Evolutionary conservation across 345 rosid species (phyloP).

Genomic region (Populus simonii): DNA sequence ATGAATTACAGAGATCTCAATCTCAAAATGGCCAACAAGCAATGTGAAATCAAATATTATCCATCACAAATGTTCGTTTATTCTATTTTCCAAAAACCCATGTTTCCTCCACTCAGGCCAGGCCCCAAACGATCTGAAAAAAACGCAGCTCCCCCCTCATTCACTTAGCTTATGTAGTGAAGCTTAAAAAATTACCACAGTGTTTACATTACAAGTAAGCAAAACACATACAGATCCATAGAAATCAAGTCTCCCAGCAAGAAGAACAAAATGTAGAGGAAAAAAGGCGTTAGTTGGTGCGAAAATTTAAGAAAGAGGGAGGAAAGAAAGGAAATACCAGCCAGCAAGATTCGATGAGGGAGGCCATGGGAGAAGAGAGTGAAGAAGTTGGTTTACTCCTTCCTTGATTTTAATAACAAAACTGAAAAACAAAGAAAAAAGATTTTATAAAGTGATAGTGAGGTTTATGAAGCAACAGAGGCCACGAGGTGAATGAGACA

Average conservation of each 20-base stretch:
- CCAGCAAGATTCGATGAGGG: constrained; percentile 74
- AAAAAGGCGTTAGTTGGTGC: not conserved
- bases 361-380: constrained; percentile 51
- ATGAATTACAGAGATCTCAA: not conserved
- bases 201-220: too few relatives aligned
- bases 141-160: not conserved
- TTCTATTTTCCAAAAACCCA: not conserved
- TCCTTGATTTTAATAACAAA: not conserved
- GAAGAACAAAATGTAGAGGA: not conserved
- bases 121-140: not conserved
- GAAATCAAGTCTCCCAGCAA: not conserved
- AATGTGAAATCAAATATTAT: not conserved
- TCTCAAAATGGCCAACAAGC: not conserved
- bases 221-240: constrained; percentile 6
- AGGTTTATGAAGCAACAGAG: not conserved
- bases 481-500: not conserved
- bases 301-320: not conserved
- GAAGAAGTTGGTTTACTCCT: not conserved
- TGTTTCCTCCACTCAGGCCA: not conserved
- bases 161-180: not conserved
- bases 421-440: not conserved
- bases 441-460: not conserved
- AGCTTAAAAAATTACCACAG: not conserved
- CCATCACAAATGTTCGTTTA: not conserved
- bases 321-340: constrained; percentile 45